Evolutionary conservation across 1,284 basidiomycete genomes (phyloP).

Genomic region (Cutaneotrichosporon arboriforme): DNA sequence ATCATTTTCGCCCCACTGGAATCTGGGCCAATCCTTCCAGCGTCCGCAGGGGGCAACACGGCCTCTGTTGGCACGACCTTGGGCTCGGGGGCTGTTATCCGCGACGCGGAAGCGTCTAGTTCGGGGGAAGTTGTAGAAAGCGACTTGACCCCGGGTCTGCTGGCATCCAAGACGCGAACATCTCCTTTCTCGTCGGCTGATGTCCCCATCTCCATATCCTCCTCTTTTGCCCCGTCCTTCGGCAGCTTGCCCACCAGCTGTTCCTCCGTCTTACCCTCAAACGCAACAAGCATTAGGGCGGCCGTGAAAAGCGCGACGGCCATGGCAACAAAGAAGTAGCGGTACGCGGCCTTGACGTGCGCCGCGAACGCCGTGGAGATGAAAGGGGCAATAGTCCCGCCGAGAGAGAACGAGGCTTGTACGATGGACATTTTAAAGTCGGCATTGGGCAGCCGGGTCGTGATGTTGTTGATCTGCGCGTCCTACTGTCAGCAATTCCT

Average conservation of each 20-base stretch:
- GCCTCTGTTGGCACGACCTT: not conserved
- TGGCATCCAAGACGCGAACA: too few relatives aligned
- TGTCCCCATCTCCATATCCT: not conserved
- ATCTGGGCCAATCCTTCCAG: not conserved
- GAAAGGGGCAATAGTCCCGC: conserved; percentile 59
- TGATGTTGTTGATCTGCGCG: conserved; percentile 21
- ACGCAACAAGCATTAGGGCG: conserved; percentile 11
- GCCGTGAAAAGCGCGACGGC: conserved; percentile 9
- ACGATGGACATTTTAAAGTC: conserved; percentile 18
- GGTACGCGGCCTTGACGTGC: conserved; percentile 10
- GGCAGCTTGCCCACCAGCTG: conserved; percentile 7
- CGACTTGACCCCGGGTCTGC: too few relatives aligned
- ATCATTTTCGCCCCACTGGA: conserved; percentile 10
- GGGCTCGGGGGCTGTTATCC: not conserved
- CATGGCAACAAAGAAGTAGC: conserved; percentile 18
- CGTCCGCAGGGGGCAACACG: not conserved
- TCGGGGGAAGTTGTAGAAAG: too few relatives aligned
- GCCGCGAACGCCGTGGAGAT: conserved; percentile 58
- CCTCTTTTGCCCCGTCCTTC: not conserved
- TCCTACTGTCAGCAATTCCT: conserved; percentile 8
- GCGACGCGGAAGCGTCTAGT: not conserved
- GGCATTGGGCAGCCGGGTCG: conserved; percentile 16
- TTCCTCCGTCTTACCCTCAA: conserved; percentile 20
- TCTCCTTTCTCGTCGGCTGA: not conserved
- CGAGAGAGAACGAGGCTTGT: conserved; percentile 48